These are phyloP conservation scores for Polyporus arcularius DNA, from an alignment of 768 basidiomycete species.

Conservation along the genomic window DNA sequence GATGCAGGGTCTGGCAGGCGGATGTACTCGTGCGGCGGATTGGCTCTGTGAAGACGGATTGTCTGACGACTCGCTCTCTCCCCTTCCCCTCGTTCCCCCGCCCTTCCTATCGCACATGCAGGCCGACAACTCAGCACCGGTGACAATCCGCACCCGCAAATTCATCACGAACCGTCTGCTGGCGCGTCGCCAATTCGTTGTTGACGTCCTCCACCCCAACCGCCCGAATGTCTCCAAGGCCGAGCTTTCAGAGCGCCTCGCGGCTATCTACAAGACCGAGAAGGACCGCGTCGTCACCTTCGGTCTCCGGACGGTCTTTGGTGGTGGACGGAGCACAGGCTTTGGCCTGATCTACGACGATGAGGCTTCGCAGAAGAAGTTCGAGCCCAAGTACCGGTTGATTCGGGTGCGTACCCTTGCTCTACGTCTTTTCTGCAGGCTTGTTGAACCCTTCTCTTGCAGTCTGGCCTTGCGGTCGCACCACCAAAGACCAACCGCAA, in stretches of 20 bases:
- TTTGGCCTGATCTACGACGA: conserved; percentile 98
- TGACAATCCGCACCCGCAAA: conserved; percentile 98
- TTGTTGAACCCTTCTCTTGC: not conserved
- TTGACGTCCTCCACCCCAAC: conserved; percentile 94
- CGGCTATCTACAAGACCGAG: conserved; percentile 89
- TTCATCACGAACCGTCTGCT: conserved; percentile 99
- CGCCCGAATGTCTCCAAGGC: conserved; percentile 91
- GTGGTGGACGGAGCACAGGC: conserved; percentile 96
- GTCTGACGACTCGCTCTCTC: conserved; percentile 2
- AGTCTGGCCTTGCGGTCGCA: conserved; percentile 75
- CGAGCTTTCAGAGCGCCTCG: conserved; percentile 92
- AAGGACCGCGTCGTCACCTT: conserved; percentile 91
- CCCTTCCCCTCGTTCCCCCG: not conserved
- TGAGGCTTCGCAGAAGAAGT: conserved; percentile 92
- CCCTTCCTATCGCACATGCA: conserved; percentile 33
- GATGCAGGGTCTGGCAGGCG: conserved; percentile 31
- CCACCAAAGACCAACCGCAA: conserved; percentile 92
- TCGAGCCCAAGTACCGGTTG: conserved; percentile 95
- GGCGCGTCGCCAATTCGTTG: conserved; percentile 92
- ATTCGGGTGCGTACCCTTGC: conserved; percentile 73
- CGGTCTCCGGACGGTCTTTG: conserved; percentile 93
- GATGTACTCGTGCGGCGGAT: conserved; percentile 33
- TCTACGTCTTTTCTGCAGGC: not conserved
- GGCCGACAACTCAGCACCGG: conserved; percentile 80
- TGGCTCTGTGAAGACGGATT: conserved; percentile 12